Conservation (phyloP, 106 monocot genomes). For the Dioscorea zingiberensis region DNA sequence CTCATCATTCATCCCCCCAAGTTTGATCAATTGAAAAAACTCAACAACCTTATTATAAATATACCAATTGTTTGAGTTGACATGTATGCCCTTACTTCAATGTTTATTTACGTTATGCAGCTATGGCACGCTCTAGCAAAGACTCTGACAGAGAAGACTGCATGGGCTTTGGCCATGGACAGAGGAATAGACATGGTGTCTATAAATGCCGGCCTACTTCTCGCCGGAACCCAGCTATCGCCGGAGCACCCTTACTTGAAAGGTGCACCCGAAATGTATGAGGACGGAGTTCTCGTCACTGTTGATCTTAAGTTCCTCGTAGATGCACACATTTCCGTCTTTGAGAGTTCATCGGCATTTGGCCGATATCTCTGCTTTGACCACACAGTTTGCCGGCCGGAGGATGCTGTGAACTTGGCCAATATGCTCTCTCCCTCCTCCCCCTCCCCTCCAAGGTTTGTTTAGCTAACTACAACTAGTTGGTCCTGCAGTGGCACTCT, state of each 20-base stretch:
- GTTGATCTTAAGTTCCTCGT: constrained; percentile 59
- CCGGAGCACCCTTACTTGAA: constrained; percentile 48
- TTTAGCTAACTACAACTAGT: too few species aligned
- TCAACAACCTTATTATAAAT: too few species aligned
- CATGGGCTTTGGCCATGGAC: constrained; percentile 97
- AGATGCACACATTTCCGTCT: constrained; percentile 61
- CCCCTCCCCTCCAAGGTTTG: constrained; percentile 43
- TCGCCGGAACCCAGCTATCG: constrained; percentile 35
- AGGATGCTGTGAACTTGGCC: constrained; percentile 66
- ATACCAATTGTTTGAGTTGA: too few species aligned
- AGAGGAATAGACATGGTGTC: constrained; percentile 75
- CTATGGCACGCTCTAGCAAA: constrained; percentile 90
- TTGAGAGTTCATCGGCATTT: constrained; percentile 48
- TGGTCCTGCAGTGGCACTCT: background rate
- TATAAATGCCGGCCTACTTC: constrained; percentile 58
- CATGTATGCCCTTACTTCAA: too few species aligned
- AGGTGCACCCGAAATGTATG: constrained; percentile 84
- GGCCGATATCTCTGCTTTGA: constrained; percentile 95
- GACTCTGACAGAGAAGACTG: constrained; percentile 77
- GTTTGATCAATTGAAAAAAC: too few species aligned
- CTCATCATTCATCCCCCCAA: too few species aligned
- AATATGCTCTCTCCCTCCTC: constrained; percentile 30
- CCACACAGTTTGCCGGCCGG: constrained; percentile 43
- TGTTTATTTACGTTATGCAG: constrained; percentile 18
- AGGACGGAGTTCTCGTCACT: constrained; percentile 70